Evolutionary conservation across 2,329 filamentous ascomycete genomes (phyloP), one percentile per base, ranked within the genome.

Genomic region (Ilyonectria sp.): DNA sequence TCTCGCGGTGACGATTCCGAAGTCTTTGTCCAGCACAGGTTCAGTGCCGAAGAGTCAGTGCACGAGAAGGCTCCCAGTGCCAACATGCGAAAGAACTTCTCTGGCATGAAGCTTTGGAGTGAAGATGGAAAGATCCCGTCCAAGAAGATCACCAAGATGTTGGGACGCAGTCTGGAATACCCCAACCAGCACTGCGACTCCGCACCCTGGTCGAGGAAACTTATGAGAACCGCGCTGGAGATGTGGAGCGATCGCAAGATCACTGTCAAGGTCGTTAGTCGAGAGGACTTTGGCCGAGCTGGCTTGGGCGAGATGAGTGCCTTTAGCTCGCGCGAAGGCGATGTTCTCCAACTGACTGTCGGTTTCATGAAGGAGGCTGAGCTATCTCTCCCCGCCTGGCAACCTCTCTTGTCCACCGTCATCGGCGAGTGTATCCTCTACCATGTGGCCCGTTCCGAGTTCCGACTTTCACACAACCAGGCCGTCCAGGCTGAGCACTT

Each of bases 401-500:
- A 62, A 35, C 52, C 67, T n/a, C 60, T 67, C 4, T 8, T 69
- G 8, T 64, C 59, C 4, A 44, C 53, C 3, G 47, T 69, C 29
- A 43, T 60, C 11, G 47, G 57, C 13, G 67, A 69, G 40, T 55
- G 59, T 0, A 37, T 69, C 35, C 37, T 67, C 33, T 67, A 67
- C 19, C 67, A 69, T 19, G 63, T 69, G 17, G 63, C 67, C 0
- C 67, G 67, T 8, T 63, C 67, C 4, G 53, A 63, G 26, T 58
- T 69, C 33, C 60, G 21, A 2, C 50, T 69, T 9, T 63, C 67
- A 2, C 50, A 67, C 21, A 55, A 52, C 19, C 59, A 65, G 19
- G 60, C 63, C 19, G 35, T 69, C 13, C 67, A 69, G 44, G 67
- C 67, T 6, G 67, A 69, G 49, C 67, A 69, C 31, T 60, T 69